Percentiles rank a stretch among this genome's conserved stretches.
These are phyloP conservation scores for Dactylella cylindrospora DNA, from an alignment of 2,329 filamentous ascomycete genomes.

Conservation along the genomic window DNA sequence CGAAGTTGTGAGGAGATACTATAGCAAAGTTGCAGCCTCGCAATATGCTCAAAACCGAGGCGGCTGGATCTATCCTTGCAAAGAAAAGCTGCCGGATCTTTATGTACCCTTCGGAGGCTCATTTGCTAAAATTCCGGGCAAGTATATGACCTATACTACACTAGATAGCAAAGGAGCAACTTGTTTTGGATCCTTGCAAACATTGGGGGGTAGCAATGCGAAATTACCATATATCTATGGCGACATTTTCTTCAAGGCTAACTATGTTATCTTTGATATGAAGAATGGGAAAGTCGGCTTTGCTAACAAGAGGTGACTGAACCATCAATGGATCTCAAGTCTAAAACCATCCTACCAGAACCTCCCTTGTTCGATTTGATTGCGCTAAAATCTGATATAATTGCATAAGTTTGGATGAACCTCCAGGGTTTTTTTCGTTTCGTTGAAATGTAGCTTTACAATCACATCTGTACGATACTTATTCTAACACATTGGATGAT, in stretches of 20 bases:
- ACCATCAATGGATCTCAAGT: too few relatives aligned
- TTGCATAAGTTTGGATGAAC: too few relatives aligned
- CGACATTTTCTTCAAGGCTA: slow-evolving; percentile 63
- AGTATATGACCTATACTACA: slow-evolving; percentile 59
- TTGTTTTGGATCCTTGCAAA: slow-evolving; percentile 69
- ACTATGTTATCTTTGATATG: slow-evolving; percentile 27
- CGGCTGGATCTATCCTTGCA: slow-evolving; percentile 63
- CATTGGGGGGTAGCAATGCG: slow-evolving; percentile 55
- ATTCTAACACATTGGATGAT: too few relatives aligned
- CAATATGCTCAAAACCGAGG: slow-evolving; percentile 54
- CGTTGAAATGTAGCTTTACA: too few relatives aligned
- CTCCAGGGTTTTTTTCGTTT: too few relatives aligned
- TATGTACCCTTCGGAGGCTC: slow-evolving; percentile 61
- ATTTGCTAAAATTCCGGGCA: slow-evolving; percentile 61
- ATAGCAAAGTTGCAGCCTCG: slow-evolving; percentile 59
- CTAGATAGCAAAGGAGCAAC: slow-evolving; percentile 58
- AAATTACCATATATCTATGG: slow-evolving; percentile 63
- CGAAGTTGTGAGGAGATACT: slow-evolving; percentile 63
- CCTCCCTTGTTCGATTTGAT: too few relatives aligned
- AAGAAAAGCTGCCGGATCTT: slow-evolving; percentile 56
- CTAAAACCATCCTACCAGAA: too few relatives aligned
- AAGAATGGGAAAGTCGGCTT: slow-evolving; percentile 12
- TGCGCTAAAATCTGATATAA: too few relatives aligned
- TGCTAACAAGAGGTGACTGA: slow-evolving; percentile 11
- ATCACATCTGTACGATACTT: too few relatives aligned